phyloP scores from a whole-genome alignment of 768 basidiomycete species.

The Termitomyces bulborhizus region DNA sequence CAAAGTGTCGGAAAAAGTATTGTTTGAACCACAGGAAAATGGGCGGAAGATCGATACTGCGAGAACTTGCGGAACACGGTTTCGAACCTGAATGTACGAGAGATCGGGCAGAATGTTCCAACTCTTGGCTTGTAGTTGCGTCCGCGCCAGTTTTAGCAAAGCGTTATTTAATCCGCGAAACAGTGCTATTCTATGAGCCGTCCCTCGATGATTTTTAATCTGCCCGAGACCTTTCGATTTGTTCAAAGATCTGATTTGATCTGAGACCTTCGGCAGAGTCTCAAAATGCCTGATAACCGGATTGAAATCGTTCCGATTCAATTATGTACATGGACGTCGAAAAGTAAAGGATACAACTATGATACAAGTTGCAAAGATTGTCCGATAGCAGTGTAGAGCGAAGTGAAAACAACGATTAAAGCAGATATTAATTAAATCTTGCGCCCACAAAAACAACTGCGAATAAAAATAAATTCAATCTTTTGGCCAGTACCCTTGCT shows the following conservation, averaged over 20 bases:
- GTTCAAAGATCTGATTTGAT: not conserved
- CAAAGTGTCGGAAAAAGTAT: not conserved
- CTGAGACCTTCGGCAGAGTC: not conserved
- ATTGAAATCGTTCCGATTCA: not conserved
- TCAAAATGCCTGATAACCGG: not conserved
- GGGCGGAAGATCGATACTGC: not conserved
- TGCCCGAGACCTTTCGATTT: not conserved
- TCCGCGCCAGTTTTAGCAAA: not conserved
- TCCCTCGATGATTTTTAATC: not conserved
- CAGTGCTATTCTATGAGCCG: not conserved
- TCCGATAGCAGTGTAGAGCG: not conserved
- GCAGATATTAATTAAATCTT: not conserved
- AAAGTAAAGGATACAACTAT: not conserved
- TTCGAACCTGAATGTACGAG: not conserved
- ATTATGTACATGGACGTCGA: not conserved
- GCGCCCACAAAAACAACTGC: not conserved
- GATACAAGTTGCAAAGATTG: not conserved
- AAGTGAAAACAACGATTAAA: not conserved
- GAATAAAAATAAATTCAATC: conserved; percentile 2
- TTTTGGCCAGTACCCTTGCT: conserved; percentile 17
- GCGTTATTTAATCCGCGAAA: not conserved
- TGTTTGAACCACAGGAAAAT: not conserved
- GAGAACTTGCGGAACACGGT: not conserved
- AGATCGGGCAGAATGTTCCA: too few species aligned
- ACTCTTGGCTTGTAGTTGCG: not conserved